These are phyloP conservation scores for Hortiboletus campestris DNA, from an alignment of 768 basidiomycete species.

Conservation along the genomic window DNA sequence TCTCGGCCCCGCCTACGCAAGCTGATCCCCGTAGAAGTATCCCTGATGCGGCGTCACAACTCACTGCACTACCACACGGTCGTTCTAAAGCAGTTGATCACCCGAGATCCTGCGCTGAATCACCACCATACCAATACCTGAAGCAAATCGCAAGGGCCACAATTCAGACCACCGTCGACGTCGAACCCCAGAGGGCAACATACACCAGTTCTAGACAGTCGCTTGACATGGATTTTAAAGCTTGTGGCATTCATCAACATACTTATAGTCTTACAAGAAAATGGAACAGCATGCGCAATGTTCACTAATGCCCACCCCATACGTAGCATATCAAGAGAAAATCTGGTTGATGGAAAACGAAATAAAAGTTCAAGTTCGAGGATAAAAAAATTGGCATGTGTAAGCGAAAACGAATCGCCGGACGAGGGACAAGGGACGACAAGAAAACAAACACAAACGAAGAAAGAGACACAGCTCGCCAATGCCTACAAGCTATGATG, in stretches of 20 bases:
- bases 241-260: constrained; percentile 19
- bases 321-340: constrained; percentile 17
- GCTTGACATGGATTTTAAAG: neutral
- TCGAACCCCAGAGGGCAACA: too few species aligned
- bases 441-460: constrained; percentile 7
- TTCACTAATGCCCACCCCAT: constrained; percentile 2
- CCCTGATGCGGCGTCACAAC: too few species aligned
- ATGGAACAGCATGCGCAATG: constrained; percentile 12
- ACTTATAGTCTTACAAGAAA: constrained; percentile 21
- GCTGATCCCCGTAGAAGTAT: too few species aligned
- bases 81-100: too few species aligned
- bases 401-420: constrained; percentile 12
- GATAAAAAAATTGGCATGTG: neutral
- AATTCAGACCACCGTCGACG: too few species aligned
- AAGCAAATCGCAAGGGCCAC: too few species aligned
- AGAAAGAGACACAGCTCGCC: neutral
- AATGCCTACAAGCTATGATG: neutral
- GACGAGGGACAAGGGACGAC: neutral
- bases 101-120: too few species aligned
- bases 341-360: neutral
- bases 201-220: neutral
- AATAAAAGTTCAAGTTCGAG: constrained; percentile 6
- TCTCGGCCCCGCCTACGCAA: too few species aligned
- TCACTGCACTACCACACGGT: too few species aligned
- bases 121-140: too few species aligned